Conservation (phyloP, 495 filamentous ascomycete species). For the Aspergillus conjunctus region DNA sequence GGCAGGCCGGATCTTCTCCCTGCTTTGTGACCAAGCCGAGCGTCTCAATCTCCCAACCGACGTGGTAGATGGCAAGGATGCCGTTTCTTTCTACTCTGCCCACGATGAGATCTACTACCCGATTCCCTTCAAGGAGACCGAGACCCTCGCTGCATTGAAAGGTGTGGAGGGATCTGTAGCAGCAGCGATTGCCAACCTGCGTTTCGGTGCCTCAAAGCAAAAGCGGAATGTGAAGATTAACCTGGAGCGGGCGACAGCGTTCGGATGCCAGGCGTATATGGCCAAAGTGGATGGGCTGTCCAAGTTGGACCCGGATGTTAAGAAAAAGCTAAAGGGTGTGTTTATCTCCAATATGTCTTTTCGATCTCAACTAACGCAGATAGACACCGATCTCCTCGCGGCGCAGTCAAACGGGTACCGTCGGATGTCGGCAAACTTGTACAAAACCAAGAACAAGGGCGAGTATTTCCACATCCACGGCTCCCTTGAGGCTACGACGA, state of each 20-base stretch:
- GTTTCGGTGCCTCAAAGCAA: constrained; percentile 40
- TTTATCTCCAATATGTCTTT: constrained; percentile 1
- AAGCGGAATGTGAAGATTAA: constrained; percentile 57
- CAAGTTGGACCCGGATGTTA: constrained; percentile 62
- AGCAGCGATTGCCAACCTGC: constrained; percentile 63
- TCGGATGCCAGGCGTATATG: constrained; percentile 73
- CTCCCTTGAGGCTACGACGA: constrained; percentile 68
- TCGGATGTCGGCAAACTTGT: constrained; percentile 74
- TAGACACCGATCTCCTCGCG: constrained; percentile 69
- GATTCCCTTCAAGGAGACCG: constrained; percentile 70
- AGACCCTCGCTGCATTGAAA: constrained; percentile 68
- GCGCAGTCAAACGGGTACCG: constrained; percentile 75
- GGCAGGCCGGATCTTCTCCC: constrained; percentile 45
- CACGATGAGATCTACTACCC: constrained; percentile 57
- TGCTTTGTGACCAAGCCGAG: constrained; percentile 44
- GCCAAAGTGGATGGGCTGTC: constrained; percentile 69
- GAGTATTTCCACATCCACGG: constrained; percentile 81
- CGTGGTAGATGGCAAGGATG: constrained; percentile 38
- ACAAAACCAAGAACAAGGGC: constrained; percentile 63
- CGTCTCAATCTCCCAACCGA: constrained; percentile 40
- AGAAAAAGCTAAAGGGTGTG: constrained; percentile 63
- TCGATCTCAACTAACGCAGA: constrained; percentile 16
- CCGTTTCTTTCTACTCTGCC: constrained; percentile 44
- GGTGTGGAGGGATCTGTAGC: constrained; percentile 69
- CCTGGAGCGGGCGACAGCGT: constrained; percentile 64